phyloP scores from a whole-genome alignment of 768 basidiomycete species.

The Suillus americanus region DNA sequence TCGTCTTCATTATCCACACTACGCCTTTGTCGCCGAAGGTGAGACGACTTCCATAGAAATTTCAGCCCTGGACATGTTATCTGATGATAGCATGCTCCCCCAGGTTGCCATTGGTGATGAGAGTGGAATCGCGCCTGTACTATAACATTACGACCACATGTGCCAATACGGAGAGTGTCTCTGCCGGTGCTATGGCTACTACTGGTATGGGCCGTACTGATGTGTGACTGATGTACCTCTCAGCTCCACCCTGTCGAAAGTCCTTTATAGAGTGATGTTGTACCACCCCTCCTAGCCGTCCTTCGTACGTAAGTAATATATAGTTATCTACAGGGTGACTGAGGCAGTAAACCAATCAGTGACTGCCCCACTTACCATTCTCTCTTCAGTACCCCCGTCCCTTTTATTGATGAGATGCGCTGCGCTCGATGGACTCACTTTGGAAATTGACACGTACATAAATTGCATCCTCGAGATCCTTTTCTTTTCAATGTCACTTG shows the following conservation, averaged over 20 bases:
- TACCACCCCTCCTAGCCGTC: background rate
- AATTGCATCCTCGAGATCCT: background rate
- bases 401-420: background rate
- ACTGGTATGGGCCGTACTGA: background rate
- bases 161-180: background rate
- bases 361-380: background rate
- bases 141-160: background rate
- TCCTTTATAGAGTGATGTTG: background rate
- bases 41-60: background rate
- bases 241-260: background rate
- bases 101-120: background rate
- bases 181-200: background rate
- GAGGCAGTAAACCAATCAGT: background rate
- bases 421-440: background rate
- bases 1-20: background rate
- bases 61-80: background rate
- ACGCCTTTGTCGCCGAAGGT: background rate
- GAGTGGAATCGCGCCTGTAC: background rate
- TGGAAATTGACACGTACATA: background rate
- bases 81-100: background rate
- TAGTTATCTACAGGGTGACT: background rate
- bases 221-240: background rate
- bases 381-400: background rate
- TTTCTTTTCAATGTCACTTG: background rate
- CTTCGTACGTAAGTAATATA: background rate